These are phyloP conservation scores for Lomentospora prolificans DNA, from an alignment of 2,329 filamentous ascomycete species.

Conservation along the genomic window DNA sequence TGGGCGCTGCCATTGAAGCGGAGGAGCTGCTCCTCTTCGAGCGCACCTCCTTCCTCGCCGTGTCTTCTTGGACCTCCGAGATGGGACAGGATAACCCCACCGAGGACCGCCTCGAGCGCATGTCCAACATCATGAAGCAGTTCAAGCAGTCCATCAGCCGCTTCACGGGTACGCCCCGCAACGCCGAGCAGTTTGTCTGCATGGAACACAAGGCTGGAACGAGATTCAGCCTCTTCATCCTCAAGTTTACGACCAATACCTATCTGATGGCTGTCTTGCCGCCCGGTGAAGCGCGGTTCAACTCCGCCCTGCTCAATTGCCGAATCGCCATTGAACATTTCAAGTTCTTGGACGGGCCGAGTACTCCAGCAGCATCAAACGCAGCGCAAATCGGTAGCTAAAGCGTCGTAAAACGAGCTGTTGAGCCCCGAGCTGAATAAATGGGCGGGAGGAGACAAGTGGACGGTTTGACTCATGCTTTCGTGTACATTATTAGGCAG, in stretches of 20 bases:
- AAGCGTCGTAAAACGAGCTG: neutral
- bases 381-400: neutral
- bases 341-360: conserved; percentile 49
- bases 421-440: too few relatives aligned
- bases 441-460: too few relatives aligned
- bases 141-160: conserved; percentile 81
- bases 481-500: neutral
- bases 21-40: conserved; percentile 94
- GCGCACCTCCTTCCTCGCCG: conserved; percentile 87
- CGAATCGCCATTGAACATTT: conserved; percentile 79
- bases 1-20: conserved; percentile 80
- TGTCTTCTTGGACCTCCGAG: conserved; percentile 79
- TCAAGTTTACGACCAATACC: conserved; percentile 93
- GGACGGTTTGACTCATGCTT: too few relatives aligned
- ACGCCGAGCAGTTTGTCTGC: conserved; percentile 69
- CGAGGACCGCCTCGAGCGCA: conserved; percentile 82
- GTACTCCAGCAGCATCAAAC: neutral
- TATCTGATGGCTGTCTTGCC: conserved; percentile 90
- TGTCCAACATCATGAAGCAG: conserved; percentile 96
- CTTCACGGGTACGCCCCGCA: conserved; percentile 71
- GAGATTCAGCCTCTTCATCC: conserved; percentile 86
- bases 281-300: conserved; percentile 84
- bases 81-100: conserved; percentile 74
- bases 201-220: conserved; percentile 70
- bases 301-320: conserved; percentile 82